Conservation (phyloP, 495 filamentous ascomycete genomes). For the Darksidea phi region DNA sequence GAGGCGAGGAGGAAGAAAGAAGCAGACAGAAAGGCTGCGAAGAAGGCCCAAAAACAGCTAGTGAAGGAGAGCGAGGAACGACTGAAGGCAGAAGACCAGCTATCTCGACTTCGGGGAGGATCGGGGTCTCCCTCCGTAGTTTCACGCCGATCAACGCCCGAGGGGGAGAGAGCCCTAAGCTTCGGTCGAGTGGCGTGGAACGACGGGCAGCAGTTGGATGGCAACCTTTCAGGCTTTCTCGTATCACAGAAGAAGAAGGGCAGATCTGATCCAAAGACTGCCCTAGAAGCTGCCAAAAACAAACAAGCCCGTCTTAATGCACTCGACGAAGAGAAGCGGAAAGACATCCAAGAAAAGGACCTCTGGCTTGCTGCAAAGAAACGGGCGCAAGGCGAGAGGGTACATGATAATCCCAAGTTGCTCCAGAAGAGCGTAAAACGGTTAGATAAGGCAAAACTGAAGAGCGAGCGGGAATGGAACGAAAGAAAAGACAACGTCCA, state of each 20-base stretch:
- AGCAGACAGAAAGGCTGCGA: constrained; percentile 77
- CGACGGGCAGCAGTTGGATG: constrained; percentile 74
- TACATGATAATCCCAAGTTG: constrained; percentile 82
- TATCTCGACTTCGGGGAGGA: constrained; percentile 41
- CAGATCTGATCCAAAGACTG: constrained; percentile 75
- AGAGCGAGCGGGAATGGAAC: constrained; percentile 85
- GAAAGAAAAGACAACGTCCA: constrained; percentile 74
- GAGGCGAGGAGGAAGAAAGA: constrained; percentile 85
- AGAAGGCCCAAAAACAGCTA: constrained; percentile 72
- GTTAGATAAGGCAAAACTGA: constrained; percentile 83
- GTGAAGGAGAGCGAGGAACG: constrained; percentile 73
- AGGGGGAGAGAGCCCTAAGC: constrained; percentile 65
- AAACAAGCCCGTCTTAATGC: constrained; percentile 65
- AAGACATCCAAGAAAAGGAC: constrained; percentile 88
- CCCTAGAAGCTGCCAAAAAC: constrained; percentile 64
- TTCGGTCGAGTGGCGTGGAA: constrained; percentile 85
- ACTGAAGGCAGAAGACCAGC: constrained; percentile 62
- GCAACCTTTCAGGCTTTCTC: constrained; percentile 61
- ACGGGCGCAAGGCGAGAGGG: constrained; percentile 80
- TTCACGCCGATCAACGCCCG: constrained; percentile 42
- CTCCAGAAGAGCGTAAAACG: constrained; percentile 95
- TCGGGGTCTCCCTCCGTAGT: constrained; percentile 33
- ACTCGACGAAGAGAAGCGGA: constrained; percentile 74
- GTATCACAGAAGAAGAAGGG: constrained; percentile 65
- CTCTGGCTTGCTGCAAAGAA: constrained; percentile 88